Base-by-base conservation (phyloP, 345 rosid species). In the Dipteronia sinensis region DNA sequence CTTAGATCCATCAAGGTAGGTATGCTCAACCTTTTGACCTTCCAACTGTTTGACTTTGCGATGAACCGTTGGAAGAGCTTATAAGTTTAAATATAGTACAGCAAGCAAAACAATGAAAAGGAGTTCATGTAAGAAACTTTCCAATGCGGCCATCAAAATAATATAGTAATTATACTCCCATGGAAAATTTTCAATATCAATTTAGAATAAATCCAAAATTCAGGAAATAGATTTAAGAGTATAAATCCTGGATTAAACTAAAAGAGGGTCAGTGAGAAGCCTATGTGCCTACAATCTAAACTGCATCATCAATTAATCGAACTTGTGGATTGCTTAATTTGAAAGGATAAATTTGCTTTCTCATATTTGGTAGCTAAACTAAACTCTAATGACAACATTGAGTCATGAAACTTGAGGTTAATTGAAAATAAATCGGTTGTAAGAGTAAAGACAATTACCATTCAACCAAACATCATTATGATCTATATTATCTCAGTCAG, bases 21-120 rank as follows among this genome's bases (percentile, higher is more conserved):
- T 13, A 20, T 58, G 65, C 76, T 38, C 22, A 72, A 72, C 38
- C 55, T 38, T 71, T 40, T 19, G 53, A 72, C 66, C 66, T 59
- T 72, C 42, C 53, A 58, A 17, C 23, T 23, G 22, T 5, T 31
- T 31, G 17, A 44, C 56, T 73, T n/a, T 2, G 56, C 15, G 67
- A 22, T 42, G 44, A 34, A 61, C 56, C 0, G 16, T 19, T 59
- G 17, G 31, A 7, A 61, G 42, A 5, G 4, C 59, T 42, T 27
- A 17, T 1, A n/a, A 53, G 31, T 27, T 58, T 7, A 46, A 40
- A 40, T 61, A 22, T 44, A 10, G 22, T 11, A 58, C 69, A 64
- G 27, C 17, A 47, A 27, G 29, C 10, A 25, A 23, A 44, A 63
- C 31, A 29, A 4, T 31, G 65, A 2, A 22, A 46, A 22, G 12